Evolutionary conservation across 768 basidiomycete species (phyloP), one percentile per base, ranked within the genome.

Genomic region (Pholiota conissans): DNA sequence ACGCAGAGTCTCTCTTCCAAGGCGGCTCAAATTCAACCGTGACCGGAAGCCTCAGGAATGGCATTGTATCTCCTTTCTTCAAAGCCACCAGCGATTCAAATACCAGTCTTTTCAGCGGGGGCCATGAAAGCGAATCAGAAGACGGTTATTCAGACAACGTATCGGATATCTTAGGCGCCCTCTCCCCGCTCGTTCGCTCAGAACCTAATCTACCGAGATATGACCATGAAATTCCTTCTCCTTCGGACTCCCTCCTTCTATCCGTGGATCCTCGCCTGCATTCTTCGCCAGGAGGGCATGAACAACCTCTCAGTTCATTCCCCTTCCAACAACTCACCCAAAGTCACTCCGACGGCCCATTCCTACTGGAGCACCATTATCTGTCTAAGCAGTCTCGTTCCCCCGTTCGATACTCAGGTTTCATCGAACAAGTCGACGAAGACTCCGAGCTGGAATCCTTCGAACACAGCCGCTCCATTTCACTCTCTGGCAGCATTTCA

Each of bases 371-470:
- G 28, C 63, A 65, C 24, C 61, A 68, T 16, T 51, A 64, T 20
- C 39, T 52, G 11, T 7, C 18, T 14, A 18, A 49, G 22, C 48
- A 40, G 9, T 39, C 52, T 4, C 52, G 39, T 22, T 45, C 63
- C 0, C 58, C 67, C 5, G 76, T 85, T 27, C 80, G 86, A 18
- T 76, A 79, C 53, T 66, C 69, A 0, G 87, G 86, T 0, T 82
- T 77, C 72, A 85, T 89, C 34, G 72, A 78, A 22, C 70, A 73
- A 2, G 82, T 83, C 8, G 84, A 87, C 59, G 73, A 83, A 58
- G 75, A 77, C 3, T 62, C 69, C 2, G 86, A 89, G 61, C 64
- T 88, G 5, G 71, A 74, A 13, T 76, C 76, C 0, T 89, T 84
- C 61, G 76, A 79, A 49, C 67, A 67, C 10, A 77, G 70, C 22